A percentile compares a stretch with the other conserved stretches of the same genome.
phyloP scores from a whole-genome alignment of 1,139 yeast species.

The Saccharomycopsis crataegensis region DNA sequence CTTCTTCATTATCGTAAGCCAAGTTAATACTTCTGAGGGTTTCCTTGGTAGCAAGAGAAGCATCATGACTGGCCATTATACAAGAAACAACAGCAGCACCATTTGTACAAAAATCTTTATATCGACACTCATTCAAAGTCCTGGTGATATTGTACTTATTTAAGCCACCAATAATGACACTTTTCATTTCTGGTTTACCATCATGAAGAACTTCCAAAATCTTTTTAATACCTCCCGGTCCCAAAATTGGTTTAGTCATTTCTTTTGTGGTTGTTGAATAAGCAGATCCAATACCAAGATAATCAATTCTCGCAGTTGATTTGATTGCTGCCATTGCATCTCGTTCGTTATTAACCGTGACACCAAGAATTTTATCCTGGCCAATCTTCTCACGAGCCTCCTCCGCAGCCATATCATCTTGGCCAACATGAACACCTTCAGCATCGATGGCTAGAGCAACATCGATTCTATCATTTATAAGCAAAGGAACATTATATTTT shows the following conservation, averaged over 20 bases:
- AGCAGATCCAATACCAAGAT: conserved; percentile 82
- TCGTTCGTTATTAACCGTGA: conserved; percentile 54
- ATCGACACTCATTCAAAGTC: conserved; percentile 44
- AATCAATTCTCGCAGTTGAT: conserved; percentile 40
- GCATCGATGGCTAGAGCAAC: conserved; percentile 87
- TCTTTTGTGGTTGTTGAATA: conserved; percentile 70
- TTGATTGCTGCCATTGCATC: conserved; percentile 52
- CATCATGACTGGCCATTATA: conserved; percentile 63
- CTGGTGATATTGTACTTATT: conserved; percentile 56
- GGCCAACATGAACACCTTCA: conserved; percentile 93
- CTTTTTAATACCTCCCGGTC: conserved; percentile 58
- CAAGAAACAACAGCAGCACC: conserved; percentile 87
- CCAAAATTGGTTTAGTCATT: conserved; percentile 44
- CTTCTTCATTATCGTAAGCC: not conserved
- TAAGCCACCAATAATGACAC: conserved; percentile 86
- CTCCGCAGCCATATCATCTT: conserved; percentile 74
- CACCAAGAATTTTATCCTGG: conserved; percentile 68
- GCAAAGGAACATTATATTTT: conserved; percentile 58
- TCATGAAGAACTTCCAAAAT: conserved; percentile 44
- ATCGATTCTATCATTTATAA: conserved; percentile 84
- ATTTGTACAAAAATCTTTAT: conserved; percentile 46
- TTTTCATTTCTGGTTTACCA: conserved; percentile 36
- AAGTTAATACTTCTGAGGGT: conserved; percentile 21
- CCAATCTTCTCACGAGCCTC: conserved; percentile 62
- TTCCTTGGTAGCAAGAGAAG: conserved; percentile 45